A percentile compares a stretch with the other conserved stretches of the same genome.
Evolutionary conservation across 768 basidiomycete species (phyloP).

Genomic region (Boletus sp.): DNA sequence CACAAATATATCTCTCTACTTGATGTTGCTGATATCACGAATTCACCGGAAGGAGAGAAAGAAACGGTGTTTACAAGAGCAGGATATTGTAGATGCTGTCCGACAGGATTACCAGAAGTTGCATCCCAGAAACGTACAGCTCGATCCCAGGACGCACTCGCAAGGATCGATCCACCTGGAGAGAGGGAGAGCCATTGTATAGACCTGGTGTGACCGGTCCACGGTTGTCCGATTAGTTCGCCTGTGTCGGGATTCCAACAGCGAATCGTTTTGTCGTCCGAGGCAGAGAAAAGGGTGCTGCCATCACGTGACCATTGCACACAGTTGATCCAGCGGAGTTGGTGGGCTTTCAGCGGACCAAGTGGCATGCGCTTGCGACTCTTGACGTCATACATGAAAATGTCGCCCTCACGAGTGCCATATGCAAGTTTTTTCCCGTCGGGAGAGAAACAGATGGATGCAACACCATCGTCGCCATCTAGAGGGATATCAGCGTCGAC

Average conservation of each 20-base stretch:
- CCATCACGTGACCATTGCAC: slow-evolving; percentile 11
- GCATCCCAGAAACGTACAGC: slow-evolving; percentile 12
- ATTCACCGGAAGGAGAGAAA: slow-evolving; percentile 10
- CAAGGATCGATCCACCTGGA: slow-evolving; percentile 4
- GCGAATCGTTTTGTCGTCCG: neutral
- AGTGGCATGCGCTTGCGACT: neutral
- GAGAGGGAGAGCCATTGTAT: neutral
- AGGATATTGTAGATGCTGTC: neutral
- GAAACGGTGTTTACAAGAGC: neutral
- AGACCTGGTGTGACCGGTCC: slow-evolving; percentile 11
- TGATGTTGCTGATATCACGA: neutral
- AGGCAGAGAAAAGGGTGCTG: slow-evolving; percentile 3
- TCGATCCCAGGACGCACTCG: slow-evolving; percentile 2
- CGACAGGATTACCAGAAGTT: neutral
- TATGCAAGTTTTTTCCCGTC: neutral
- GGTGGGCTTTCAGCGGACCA: no score
- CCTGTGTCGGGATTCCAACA: slow-evolving; percentile 7
- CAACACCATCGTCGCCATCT: neutral
- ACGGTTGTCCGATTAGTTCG: neutral
- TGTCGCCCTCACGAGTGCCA: neutral
- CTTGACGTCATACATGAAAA: neutral
- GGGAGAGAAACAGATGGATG: neutral
- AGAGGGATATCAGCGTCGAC: no score
- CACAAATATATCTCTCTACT: neutral
- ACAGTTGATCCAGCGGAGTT: no score